phyloP scores from a whole-genome alignment of 1,139 yeast species.

The Pichia sp. region DNA sequence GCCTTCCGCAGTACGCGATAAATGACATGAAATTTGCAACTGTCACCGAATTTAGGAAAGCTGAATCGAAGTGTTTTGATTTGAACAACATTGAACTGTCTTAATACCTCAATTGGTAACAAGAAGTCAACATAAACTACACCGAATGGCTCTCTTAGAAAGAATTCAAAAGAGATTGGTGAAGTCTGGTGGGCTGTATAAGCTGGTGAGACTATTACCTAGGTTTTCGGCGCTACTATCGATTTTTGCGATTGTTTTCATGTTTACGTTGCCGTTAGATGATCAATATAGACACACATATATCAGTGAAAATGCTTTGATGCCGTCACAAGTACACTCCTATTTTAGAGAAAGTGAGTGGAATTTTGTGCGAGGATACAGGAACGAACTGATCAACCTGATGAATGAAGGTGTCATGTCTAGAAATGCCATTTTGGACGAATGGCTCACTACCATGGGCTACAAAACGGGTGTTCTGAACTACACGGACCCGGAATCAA shows the following conservation, averaged over 20 bases:
- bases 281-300: conserved; percentile 82
- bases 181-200: conserved; percentile 52
- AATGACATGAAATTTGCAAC: no score
- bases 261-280: conserved; percentile 62
- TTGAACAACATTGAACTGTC: no score
- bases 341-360: conserved; percentile 93
- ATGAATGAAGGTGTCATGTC: conserved; percentile 28
- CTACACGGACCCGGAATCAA: conserved; percentile 11
- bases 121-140: not conserved
- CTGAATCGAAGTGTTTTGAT: no score
- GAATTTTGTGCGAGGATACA: conserved; percentile 82
- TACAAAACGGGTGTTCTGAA: conserved; percentile 46
- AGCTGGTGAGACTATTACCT: conserved; percentile 50
- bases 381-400: conserved; percentile 43
- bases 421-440: conserved; percentile 38
- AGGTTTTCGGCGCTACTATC: conserved; percentile 52
- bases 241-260: conserved; percentile 55
- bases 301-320: conserved; percentile 89
- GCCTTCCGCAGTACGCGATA: no score
- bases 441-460: conserved; percentile 69
- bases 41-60: no score
- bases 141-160: conserved; percentile 25
- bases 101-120: no score
- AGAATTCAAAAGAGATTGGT: conserved; percentile 30
- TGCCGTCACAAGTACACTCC: conserved; percentile 94